Conservation (phyloP, 768 basidiomycete species). For the Melanogaster broomeanus region DNA sequence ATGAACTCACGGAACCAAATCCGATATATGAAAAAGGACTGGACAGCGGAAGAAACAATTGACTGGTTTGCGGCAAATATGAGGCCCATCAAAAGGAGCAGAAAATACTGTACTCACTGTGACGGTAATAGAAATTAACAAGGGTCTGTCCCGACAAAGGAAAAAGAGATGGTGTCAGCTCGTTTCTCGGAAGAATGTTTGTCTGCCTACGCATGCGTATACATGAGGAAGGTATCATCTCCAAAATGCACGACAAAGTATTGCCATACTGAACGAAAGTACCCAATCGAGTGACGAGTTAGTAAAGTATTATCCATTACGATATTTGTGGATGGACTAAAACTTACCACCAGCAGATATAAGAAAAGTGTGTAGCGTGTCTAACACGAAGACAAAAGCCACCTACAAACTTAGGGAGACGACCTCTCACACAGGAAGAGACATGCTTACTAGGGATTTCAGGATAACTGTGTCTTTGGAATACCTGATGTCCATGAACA, state of each 20-base stretch:
- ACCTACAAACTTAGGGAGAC: constrained; percentile 12
- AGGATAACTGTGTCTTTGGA: constrained; percentile 12
- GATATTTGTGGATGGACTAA: neutral
- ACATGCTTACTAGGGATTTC: constrained; percentile 14
- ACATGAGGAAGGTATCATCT: constrained; percentile 9
- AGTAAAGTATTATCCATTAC: neutral
- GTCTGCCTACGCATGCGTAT: constrained; percentile 21
- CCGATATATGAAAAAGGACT: constrained; percentile 28
- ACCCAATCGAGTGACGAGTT: constrained; percentile 4
- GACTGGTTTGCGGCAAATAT: constrained; percentile 14
- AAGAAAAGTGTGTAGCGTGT: constrained; percentile 18
- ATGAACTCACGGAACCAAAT: constrained; percentile 22
- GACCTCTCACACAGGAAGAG: neutral
- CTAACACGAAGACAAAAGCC: constrained; percentile 19
- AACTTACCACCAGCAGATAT: constrained; percentile 19
- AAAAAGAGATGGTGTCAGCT: constrained; percentile 3
- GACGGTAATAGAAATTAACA: constrained; percentile 20
- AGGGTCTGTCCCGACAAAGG: constrained; percentile 10
- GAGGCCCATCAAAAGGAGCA: constrained; percentile 10
- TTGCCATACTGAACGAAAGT: constrained; percentile 18
- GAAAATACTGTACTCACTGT: constrained; percentile 14
- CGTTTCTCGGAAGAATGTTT: constrained; percentile 1
- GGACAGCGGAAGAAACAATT: constrained; percentile 18
- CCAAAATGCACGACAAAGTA: constrained; percentile 23
- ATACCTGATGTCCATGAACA: constrained; percentile 12